These are phyloP conservation scores for Passiflora organensis DNA, from an alignment of 345 rosid genomes.

Conservation along the genomic window DNA sequence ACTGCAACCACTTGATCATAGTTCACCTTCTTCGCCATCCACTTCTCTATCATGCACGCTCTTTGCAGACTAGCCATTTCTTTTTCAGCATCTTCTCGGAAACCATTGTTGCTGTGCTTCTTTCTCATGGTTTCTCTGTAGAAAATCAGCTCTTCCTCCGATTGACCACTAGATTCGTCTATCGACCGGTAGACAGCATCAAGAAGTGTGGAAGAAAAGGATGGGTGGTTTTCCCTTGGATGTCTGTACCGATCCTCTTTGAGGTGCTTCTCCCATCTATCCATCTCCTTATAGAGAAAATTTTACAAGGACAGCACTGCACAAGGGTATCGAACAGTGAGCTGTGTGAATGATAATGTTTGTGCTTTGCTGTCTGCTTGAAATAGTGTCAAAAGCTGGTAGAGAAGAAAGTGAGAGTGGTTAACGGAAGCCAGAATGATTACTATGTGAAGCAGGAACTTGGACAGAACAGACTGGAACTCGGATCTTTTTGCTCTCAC, in stretches of 20 bases:
- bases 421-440: conserved; percentile 25
- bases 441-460: conserved; percentile 18
- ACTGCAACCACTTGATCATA: conserved; percentile 4
- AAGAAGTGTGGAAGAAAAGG: conserved; percentile 32
- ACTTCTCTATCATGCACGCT: conserved; percentile 39
- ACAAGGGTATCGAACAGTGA: conserved; percentile 21
- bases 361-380: conserved; percentile 27
- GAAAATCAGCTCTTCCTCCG: conserved; percentile 9
- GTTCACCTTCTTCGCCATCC: conserved; percentile 44
- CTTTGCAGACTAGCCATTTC: conserved; percentile 13
- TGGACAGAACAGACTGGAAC: conserved; percentile 20
- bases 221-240: conserved; percentile 15
- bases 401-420: conserved; percentile 8
- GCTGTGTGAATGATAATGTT: conserved; percentile 25
- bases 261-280: conserved; percentile 33
- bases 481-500: conserved; percentile 3
- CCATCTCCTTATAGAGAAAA: conserved; percentile 25
- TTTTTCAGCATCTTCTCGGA: conserved; percentile 3
- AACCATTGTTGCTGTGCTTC: conserved; percentile 5
- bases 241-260: conserved; percentile 24
- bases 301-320: no score
- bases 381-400: conserved; percentile 27
- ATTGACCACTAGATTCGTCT: conserved; percentile 16
- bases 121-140: conserved; percentile 19
- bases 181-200: conserved; percentile 31